Conservation (phyloP, 768 basidiomycete genomes). For the Tulasnella sp. region DNA sequence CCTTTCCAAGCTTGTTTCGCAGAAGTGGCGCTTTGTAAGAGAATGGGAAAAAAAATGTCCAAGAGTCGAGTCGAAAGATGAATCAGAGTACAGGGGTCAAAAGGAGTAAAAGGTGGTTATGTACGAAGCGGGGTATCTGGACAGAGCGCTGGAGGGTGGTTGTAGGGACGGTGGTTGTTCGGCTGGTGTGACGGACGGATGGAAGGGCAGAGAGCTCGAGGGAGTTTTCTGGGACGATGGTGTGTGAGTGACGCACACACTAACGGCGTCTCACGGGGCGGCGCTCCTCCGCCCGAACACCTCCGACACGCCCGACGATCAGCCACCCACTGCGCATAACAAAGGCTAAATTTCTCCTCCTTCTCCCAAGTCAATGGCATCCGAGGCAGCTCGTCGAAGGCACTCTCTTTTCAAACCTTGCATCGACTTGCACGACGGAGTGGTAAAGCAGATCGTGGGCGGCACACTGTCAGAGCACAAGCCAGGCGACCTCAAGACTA, state of each 20-base stretch:
- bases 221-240: conserved; percentile 11
- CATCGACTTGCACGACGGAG: conserved; percentile 93
- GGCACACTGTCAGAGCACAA: conserved; percentile 79
- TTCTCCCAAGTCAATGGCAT: not conserved
- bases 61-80: not conserved
- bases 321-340: not conserved
- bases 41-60: not conserved
- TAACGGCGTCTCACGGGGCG: conserved; percentile 12
- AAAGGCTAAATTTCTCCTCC: not conserved
- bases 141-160: not conserved
- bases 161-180: not conserved
- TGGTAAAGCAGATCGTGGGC: conserved; percentile 98
- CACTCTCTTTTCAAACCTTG: conserved; percentile 80
- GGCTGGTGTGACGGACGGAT: not conserved
- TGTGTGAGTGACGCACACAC: conserved; percentile 4
- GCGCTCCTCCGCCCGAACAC: not conserved
- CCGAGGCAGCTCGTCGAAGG: conserved; percentile 14
- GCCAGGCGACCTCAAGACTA: conserved; percentile 70
- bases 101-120: not conserved
- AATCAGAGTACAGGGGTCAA: conserved; percentile 1
- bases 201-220: conserved; percentile 2
- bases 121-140: not conserved
- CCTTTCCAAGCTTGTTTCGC: not conserved
- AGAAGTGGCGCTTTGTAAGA: not conserved
- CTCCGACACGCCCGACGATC: conserved; percentile 2